Base-by-base conservation (phyloP, 2,329 filamentous ascomycete species). In the Pseudohalonectria lignicola region DNA sequence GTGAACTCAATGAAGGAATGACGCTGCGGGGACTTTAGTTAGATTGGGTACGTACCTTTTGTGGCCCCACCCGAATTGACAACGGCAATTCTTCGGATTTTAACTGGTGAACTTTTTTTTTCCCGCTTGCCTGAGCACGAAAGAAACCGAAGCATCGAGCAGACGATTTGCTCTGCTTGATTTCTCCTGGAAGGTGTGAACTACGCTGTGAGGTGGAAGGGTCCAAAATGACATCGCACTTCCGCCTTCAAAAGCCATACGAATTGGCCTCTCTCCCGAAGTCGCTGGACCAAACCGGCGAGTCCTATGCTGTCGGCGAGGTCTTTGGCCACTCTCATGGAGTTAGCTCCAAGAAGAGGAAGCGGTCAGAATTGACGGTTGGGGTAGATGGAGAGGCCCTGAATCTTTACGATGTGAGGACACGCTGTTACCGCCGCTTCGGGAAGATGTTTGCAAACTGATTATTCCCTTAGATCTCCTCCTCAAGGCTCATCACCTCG, bases 191-290 rank as follows among this genome's bases (percentile, higher is more conserved):
- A n/a, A n/a, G n/a, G n/a, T n/a, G n/a, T n/a, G n/a, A n/a, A n/a
- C n/a, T n/a, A n/a, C n/a, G n/a, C n/a, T n/a, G n/a, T n/a, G n/a
- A n/a, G n/a, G n/a, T n/a, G n/a, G n/a, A n/a, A n/a, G n/a, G n/a
- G n/a, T n/a, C n/a, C n/a, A n/a, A n/a, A 29, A 78, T 78, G 74
- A 65, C 72, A 47, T 69, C 71, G 32, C 70, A 72, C 45, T 75
- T 78, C 49, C 70, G 72, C 44, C 69, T 81, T 40, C 74, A 79
- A 53, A 69, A 69, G 59, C 76, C 77, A n/a, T 79, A 75, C 50
- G 67, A 78, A 42, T 61, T 82, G 45, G 71, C 75, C 25, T 61
- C 71, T 8, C 60, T 82, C 33, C 75, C 77, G 10, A 61, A 67
- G 31, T 74, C 76, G 3, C 63, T 79, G 36, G 71, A 76, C 45